Evolutionary conservation across 345 rosid species (phyloP), one percentile per base, ranked within the genome.

Genomic region (Angophora floribunda): DNA sequence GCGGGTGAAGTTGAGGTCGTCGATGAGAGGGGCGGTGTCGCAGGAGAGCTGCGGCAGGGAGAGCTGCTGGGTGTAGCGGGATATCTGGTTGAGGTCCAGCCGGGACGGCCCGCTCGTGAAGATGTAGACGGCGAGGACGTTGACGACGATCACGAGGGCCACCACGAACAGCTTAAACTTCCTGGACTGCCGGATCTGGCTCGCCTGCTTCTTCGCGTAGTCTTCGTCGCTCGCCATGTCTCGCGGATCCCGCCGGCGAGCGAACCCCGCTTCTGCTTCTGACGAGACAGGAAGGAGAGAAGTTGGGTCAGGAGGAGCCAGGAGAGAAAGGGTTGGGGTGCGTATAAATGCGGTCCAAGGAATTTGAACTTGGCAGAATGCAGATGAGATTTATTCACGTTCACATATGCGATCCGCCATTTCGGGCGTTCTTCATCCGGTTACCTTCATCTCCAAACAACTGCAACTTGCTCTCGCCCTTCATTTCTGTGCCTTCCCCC

Each of bases 1-100:
- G 87, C 84, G 89, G 4, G 91, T 92, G 75, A 88, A 85, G 79
- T 87, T 87, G 49, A 94, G 90, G 86, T 93, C 45, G 22, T 2
- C 6, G 13, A 67, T 32, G 19, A 67, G 79, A 32, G 79, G 79
- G 79, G 79, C 79, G 13, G 79, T 67, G 79, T 67, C 79, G 24
- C 79, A 67, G 79, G 79, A 55, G 79, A 45, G 32, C 21, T 32
- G 28, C 61, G 79, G 79, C 79, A 67, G 45, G 44, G 79, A 67
- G 79, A 67, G 45, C 44, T 17, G 79, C 79, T 67, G 79, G 79
- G 79, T 67, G 79, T 67, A 67, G 79, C 22, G 44, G 79, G 79
- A 67, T 67, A 67, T 67, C 45, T 32, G 79, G 79, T 67, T 67
- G 45, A 67, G 79, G 79, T 32, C 79, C 79, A 67, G 79, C 79